A percentile compares a stretch with the other conserved stretches of the same genome.
Evolutionary conservation across 352 stramenopile genomes (phyloP).

Genomic region (Nothophytophthora sp.): DNA sequence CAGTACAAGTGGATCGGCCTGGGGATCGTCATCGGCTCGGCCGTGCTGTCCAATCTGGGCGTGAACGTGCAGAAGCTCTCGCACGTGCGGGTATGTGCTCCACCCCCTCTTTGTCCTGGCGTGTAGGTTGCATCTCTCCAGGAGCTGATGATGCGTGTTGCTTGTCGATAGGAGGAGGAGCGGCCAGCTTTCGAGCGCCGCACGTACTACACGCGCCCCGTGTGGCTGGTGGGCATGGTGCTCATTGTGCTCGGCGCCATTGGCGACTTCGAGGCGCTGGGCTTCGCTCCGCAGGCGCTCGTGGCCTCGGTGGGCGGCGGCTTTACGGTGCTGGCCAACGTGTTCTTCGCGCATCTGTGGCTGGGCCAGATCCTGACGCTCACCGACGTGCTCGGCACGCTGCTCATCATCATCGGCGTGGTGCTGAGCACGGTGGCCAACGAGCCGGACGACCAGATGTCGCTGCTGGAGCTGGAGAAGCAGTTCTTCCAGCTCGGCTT

Average conservation of each 20-base stretch:
- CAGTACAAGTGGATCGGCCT: constrained; percentile 87
- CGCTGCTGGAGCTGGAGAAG: constrained; percentile 70
- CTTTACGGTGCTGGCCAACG: constrained; percentile 88
- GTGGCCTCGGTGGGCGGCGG: constrained; percentile 84
- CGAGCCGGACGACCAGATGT: constrained; percentile 79
- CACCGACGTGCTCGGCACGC: constrained; percentile 68
- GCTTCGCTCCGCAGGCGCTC: constrained; percentile 85
- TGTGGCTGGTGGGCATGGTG: constrained; percentile 85
- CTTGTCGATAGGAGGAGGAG: constrained; percentile 54
- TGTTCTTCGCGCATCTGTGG: constrained; percentile 89
- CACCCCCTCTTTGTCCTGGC: constrained; percentile 3
- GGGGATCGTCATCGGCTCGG: constrained; percentile 74
- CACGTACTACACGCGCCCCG: constrained; percentile 80
- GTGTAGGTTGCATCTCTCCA: constrained; percentile 5
- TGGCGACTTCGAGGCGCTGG: constrained; percentile 87
- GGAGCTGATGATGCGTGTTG: constrained; percentile 1
- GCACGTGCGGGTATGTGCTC: constrained; percentile 66
- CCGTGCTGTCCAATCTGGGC: constrained; percentile 83
- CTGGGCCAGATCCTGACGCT: constrained; percentile 75
- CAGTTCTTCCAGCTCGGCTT: constrained; percentile 83
- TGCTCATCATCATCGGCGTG: constrained; percentile 83
- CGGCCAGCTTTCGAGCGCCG: constrained; percentile 61
- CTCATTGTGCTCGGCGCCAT: constrained; percentile 80
- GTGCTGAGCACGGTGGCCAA: constrained; percentile 84
- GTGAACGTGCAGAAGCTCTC: constrained; percentile 90